A percentile compares a stretch with the other conserved stretches of the same genome.
Conservation (phyloP, 257 asterid genomes). For the Schizonepeta tenuifolia region DNA sequence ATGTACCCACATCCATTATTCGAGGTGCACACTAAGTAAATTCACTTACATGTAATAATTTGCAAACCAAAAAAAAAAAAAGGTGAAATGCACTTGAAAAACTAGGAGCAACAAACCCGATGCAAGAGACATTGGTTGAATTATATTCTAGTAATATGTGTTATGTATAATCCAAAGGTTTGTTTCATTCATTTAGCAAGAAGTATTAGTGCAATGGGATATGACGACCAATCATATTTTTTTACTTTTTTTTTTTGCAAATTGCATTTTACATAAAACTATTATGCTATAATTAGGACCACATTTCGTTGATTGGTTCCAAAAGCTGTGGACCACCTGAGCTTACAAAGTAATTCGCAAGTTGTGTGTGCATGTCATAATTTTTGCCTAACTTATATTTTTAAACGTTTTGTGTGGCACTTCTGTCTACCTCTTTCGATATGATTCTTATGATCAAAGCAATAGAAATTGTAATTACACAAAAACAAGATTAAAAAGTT, state of each 20-base stretch:
- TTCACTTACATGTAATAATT: no score
- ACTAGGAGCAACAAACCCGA: no score
- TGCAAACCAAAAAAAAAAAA: no score
- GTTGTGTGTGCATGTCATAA: background rate
- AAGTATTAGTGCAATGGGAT: background rate
- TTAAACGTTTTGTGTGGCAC: no score
- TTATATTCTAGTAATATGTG: no score
- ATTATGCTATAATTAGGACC: background rate
- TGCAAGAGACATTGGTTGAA: no score
- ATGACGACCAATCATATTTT: background rate
- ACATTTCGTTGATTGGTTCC: background rate
- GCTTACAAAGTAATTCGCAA: background rate
- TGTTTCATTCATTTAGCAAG: background rate
- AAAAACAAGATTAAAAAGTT: no score
- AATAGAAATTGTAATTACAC: no score
- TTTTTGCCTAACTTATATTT: background rate
- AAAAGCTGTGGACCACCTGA: background rate
- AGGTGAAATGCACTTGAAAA: no score
- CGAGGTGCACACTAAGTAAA: no score
- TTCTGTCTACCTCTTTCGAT: background rate
- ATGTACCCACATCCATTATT: no score
- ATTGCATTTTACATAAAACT: background rate
- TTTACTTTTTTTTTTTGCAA: background rate
- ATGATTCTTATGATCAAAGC: background rate
- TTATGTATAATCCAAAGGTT: background rate